phyloP scores from a whole-genome alignment of 1,284 basidiomycete genomes.

The Puccinia novopanici region DNA sequence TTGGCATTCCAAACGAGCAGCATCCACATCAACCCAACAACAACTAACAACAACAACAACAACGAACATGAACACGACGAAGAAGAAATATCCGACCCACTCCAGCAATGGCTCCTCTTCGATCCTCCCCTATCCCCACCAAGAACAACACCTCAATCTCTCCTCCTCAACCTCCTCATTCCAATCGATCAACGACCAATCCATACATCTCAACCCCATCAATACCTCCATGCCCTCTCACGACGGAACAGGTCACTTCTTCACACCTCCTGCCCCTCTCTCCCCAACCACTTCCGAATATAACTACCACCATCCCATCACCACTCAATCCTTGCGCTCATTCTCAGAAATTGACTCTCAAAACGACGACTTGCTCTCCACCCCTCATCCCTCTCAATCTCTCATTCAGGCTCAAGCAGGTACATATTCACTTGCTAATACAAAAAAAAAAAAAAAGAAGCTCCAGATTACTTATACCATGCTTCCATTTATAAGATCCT shows the following conservation, averaged over 20 bases:
- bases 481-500: neutral
- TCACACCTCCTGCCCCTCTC: neutral
- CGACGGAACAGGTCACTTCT: constrained; percentile 4
- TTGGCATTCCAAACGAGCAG: too few relatives aligned
- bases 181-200: constrained; percentile 20
- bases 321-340: neutral
- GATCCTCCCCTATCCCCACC: neutral
- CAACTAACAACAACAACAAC: too few relatives aligned
- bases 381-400: constrained; percentile 22
- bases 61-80: neutral
- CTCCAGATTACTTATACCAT: neutral
- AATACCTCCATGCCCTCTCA: neutral
- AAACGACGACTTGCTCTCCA: constrained; percentile 20
- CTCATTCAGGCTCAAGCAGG: constrained; percentile 12
- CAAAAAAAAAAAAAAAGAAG: neutral
- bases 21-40: too few relatives aligned
- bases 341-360: neutral
- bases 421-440: neutral
- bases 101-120: constrained; percentile 21
- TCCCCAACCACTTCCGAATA: neutral
- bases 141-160: neutral
- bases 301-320: neutral
- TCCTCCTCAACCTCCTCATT: constrained; percentile 3
- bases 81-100: neutral
- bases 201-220: neutral